phyloP scores from a whole-genome alignment of 768 basidiomycete species.

The Suillus americanus region DNA sequence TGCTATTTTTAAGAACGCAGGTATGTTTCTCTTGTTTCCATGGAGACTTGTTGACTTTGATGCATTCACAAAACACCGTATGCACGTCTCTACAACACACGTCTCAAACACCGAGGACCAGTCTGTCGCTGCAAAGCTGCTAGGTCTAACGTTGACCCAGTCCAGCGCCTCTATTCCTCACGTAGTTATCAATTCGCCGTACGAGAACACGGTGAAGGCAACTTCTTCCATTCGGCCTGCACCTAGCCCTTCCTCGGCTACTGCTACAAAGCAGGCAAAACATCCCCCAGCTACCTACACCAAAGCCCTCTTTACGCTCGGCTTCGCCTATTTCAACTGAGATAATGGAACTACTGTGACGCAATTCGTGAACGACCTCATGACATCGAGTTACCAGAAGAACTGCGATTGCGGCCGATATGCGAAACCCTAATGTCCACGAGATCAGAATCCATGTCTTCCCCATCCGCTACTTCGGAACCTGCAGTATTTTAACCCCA shows the following conservation, averaged over 20 bases:
- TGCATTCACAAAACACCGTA: not conserved
- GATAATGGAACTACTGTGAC: not conserved
- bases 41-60: not conserved
- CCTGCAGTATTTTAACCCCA: not conserved
- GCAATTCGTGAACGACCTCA: not conserved
- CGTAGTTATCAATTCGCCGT: not conserved
- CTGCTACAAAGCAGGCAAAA: not conserved
- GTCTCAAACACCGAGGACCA: not conserved
- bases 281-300: not conserved
- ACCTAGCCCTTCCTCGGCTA: not conserved
- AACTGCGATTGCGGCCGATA: too few species aligned
- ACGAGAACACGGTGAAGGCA: not conserved
- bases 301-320: not conserved
- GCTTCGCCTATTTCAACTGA: not conserved
- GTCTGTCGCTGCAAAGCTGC: not conserved
- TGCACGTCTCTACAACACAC: not conserved
- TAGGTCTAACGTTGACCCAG: not conserved
- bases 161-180: not conserved
- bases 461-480: not conserved
- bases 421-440: not conserved
- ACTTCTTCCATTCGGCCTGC: not conserved
- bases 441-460: not conserved
- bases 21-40: not conserved
- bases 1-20: not conserved
- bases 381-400: not conserved